Evolutionary conservation across 148 eudicot species (phyloP).

Genomic region (Beta vulgaris): DNA sequence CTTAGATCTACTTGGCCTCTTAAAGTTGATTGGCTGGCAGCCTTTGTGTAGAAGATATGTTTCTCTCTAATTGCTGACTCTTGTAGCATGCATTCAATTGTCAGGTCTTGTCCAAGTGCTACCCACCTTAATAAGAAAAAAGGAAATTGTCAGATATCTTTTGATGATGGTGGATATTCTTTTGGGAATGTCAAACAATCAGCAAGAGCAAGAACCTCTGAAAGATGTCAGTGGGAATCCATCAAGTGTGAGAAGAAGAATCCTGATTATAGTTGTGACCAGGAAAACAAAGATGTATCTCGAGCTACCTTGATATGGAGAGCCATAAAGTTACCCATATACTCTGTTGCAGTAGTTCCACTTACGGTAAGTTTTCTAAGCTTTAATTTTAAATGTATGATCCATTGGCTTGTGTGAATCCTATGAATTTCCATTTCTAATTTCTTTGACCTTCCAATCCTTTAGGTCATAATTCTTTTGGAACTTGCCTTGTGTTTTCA

Average conservation of each 20-base stretch:
- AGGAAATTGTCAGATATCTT: constrained; percentile 8
- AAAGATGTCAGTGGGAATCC: constrained; percentile 13
- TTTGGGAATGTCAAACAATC: constrained; percentile 6
- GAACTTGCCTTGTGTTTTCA: not conserved
- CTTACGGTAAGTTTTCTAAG: constrained; percentile 61
- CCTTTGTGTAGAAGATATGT: not conserved
- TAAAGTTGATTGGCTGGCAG: not conserved
- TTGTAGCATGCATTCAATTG: constrained; percentile 13
- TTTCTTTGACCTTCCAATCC: not conserved
- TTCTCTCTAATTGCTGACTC: not conserved
- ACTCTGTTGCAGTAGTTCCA: constrained; percentile 90
- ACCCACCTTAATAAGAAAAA: not conserved
- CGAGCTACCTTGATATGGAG: constrained; percentile 86
- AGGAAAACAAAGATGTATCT: constrained; percentile 45
- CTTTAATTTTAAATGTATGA: too few relatives aligned
- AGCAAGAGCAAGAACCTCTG: constrained; percentile 7
- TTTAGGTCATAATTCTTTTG: not conserved
- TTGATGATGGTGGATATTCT: constrained; percentile 3
- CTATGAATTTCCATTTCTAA: not conserved
- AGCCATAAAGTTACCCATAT: constrained; percentile 87
- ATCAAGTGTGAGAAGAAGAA: constrained; percentile 24
- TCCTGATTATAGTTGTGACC: constrained; percentile 22
- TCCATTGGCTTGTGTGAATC: not conserved
- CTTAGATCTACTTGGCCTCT: not conserved
- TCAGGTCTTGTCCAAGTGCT: constrained; percentile 29